A percentile compares a stretch with the other conserved stretches of the same genome.
These are phyloP conservation scores for Nasturtium officinale DNA, from an alignment of 345 rosid genomes.

Conservation along the genomic window DNA sequence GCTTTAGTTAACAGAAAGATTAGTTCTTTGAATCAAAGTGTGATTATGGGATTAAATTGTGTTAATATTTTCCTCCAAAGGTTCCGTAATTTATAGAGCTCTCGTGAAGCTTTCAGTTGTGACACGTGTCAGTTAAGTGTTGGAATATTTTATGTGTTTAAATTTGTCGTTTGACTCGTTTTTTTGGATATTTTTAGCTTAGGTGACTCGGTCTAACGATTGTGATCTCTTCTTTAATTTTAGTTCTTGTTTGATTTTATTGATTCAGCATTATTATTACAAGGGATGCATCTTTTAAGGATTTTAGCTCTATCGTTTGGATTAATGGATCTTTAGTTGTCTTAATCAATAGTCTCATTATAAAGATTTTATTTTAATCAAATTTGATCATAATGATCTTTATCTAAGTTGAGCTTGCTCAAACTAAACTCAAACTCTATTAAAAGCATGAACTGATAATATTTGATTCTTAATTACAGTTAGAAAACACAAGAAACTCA, in stretches of 20 bases:
- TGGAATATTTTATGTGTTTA: not conserved
- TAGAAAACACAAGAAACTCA: not conserved
- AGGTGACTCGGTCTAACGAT: constrained; percentile 16
- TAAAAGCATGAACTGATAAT: not conserved
- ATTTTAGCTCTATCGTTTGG: no score
- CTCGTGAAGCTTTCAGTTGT: constrained; percentile 11
- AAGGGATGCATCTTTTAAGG: no score
- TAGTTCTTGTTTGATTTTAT: no score
- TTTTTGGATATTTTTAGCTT: constrained; percentile 17
- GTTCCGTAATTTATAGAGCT: constrained; percentile 27
- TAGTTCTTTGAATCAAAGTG: not conserved
- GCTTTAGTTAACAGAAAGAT: not conserved
- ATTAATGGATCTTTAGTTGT: no score
- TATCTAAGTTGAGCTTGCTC: not conserved
- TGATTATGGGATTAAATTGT: not conserved
- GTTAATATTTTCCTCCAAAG: not conserved
- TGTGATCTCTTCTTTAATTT: not conserved
- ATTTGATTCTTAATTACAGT: not conserved
- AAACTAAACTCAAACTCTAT: not conserved
- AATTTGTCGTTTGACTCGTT: constrained; percentile 2
- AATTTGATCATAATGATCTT: no score
- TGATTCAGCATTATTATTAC: no score
- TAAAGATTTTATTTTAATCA: no score
- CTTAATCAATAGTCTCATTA: no score
- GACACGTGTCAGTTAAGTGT: constrained; percentile 15